Conservation (phyloP, 176 grass and related monocot species). For the Oryza australiensis region DNA sequence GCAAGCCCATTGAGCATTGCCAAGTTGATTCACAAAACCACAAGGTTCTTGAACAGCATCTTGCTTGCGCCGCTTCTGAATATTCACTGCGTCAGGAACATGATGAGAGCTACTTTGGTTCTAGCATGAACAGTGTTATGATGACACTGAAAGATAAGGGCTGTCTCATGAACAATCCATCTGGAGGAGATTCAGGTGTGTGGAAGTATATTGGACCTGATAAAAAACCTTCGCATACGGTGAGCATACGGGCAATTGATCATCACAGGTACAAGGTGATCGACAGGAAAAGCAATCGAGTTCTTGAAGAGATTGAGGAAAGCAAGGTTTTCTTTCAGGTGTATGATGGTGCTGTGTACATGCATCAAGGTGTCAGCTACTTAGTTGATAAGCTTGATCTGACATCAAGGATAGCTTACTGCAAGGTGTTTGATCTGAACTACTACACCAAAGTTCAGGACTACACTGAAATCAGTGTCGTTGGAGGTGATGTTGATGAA, state of each 20-base stretch:
- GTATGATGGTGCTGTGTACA: conserved; percentile 69
- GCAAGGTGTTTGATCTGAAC: conserved; percentile 51
- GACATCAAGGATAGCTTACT: conserved; percentile 49
- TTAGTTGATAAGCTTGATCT: conserved; percentile 55
- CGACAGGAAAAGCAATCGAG: conserved; percentile 38
- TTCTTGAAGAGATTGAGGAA: conserved; percentile 73
- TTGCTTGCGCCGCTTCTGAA: conserved; percentile 65
- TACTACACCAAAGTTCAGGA: conserved; percentile 71
- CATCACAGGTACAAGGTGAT: conserved; percentile 57
- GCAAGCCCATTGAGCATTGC: conserved; percentile 72
- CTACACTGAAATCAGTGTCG: conserved; percentile 55
- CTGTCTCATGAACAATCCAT: too few relatives aligned
- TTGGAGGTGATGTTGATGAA: conserved; percentile 36
- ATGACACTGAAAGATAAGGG: conserved; percentile 35
- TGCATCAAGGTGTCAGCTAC: conserved; percentile 69
- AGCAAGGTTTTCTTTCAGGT: conserved; percentile 69
- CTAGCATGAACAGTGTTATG: conserved; percentile 33
- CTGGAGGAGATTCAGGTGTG: conserved; percentile 15
- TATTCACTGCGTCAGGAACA: conserved; percentile 49
- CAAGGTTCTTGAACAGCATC: conserved; percentile 69
- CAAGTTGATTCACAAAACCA: conserved; percentile 61
- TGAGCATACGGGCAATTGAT: conserved; percentile 71
- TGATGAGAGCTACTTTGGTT: conserved; percentile 61
- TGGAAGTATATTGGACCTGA: conserved; percentile 61
- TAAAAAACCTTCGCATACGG: conserved; percentile 37